Evolutionary conservation across 2,329 filamentous ascomycete genomes (phyloP), one percentile per base, ranked within the genome.

Genomic region (Fusarium mexicanum): DNA sequence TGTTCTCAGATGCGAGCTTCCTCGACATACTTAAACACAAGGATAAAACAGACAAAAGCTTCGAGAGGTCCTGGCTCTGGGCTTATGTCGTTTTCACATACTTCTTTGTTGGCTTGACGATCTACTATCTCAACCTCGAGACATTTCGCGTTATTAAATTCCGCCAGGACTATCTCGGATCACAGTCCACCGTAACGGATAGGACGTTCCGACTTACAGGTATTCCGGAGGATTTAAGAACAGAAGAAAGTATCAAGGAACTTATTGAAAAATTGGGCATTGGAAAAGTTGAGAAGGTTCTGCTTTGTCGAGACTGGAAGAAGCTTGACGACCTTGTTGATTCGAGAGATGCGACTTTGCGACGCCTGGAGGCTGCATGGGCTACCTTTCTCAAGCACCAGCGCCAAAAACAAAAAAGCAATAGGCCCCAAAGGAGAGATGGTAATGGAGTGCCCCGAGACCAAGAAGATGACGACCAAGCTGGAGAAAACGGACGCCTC

Each of bases 11-110:
- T 17, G 48, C 65, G 6, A 71, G 69, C n/a, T 35, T 75, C 20
- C 20, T 74, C 22, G 71, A 75, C 37, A 13, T 51, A 17, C 37
- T 74, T 41, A 80, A 82, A 54, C 83, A 78, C 58, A 79, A 81
- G 40, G 76, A 75, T 7, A 79, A 81, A 41, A 81, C 81, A 71
- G 82, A 84, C 46, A 78, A 73, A 61, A 81, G 80, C 55, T 80
- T 78, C 57, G 80, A 83, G 44, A 76, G 63, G 17, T 71, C 77
- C 13, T 98, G 95, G 77, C 85, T 98, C 4, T 98, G 96, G 95
- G 93, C 96, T 78, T 98, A 98, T 79, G 89, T 98, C 20, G 87
- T 93, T n/a, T 99, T 99, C 78, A 94, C 95, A 3, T 99, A 98
- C 84, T 87, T 98, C 58, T 99, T 98, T 82, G 96, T 93, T 11